Conservation (phyloP, 169 alveolate species). For the Cytauxzoon felis region DNA sequence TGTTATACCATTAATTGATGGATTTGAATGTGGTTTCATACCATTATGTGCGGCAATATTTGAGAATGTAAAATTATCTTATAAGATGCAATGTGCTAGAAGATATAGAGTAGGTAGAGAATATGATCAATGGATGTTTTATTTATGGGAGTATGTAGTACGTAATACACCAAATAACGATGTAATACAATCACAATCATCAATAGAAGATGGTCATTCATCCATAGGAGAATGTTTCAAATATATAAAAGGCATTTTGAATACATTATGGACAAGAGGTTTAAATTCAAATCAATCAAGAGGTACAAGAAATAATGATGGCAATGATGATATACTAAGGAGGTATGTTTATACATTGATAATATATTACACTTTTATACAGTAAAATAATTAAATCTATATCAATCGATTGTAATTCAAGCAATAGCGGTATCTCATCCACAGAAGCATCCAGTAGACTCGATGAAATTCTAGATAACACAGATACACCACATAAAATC, state of each 20-base stretch:
- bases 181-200: too few species aligned
- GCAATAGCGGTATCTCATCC: background rate
- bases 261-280: too few species aligned
- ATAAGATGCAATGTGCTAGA: constrained; percentile 30
- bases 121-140: constrained; percentile 46
- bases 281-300: too few species aligned
- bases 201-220: background rate
- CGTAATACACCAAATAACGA: too few species aligned
- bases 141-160: constrained; percentile 38
- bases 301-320: too few species aligned
- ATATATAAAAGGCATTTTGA: too few species aligned
- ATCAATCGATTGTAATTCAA: background rate
- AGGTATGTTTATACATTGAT: too few species aligned
- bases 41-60: constrained; percentile 53
- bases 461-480: background rate
- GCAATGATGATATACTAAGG: too few species aligned
- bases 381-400: constrained; percentile 15
- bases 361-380: background rate
- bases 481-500: background rate
- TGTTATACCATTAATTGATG: constrained; percentile 25
- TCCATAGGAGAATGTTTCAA: background rate
- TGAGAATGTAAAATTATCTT: background rate
- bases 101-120: constrained; percentile 32
- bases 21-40: constrained; percentile 42
- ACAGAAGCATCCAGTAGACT: background rate